Percentiles rank a stretch among this genome's conserved stretches.
These are phyloP conservation scores for Gossypium australe DNA, from an alignment of 345 rosid species.

Conservation along the genomic window DNA sequence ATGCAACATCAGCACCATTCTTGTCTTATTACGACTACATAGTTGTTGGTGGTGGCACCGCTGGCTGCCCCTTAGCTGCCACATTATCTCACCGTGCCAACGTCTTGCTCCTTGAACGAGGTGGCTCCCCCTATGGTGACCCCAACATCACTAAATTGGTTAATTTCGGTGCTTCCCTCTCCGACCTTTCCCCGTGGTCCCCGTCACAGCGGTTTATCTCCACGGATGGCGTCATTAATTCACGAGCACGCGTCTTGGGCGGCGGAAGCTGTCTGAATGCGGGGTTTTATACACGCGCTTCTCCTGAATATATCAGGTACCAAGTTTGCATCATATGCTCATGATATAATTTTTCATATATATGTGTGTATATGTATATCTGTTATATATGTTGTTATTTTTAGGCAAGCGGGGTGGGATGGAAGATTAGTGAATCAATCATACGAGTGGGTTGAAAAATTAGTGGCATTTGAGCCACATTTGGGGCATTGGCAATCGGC, in stretches of 20 bases:
- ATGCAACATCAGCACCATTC: conserved; percentile 34
- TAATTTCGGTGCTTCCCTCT: conserved; percentile 43
- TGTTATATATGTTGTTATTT: neutral
- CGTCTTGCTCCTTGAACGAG: conserved; percentile 70
- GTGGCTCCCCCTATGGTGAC: conserved; percentile 61
- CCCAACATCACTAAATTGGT: conserved; percentile 45
- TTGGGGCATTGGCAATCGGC: conserved; percentile 66
- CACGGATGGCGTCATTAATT: conserved; percentile 66
- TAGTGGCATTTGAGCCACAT: conserved; percentile 49
- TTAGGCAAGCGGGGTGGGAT: conserved; percentile 48
- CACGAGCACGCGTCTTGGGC: conserved; percentile 65
- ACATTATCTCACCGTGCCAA: conserved; percentile 51
- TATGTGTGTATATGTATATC: neutral
- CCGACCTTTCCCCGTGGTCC: conserved; percentile 47
- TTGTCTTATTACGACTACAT: conserved; percentile 48
- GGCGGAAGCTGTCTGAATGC: conserved; percentile 67
- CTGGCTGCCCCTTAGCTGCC: conserved; percentile 80
- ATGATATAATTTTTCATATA: neutral
- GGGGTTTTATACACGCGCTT: conserved; percentile 61
- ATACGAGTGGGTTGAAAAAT: conserved; percentile 58
- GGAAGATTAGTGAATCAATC: conserved; percentile 42
- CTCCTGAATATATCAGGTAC: conserved; percentile 36
- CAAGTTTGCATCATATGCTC: neutral
- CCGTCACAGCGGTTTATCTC: conserved; percentile 66
- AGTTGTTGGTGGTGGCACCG: conserved; percentile 73